phyloP scores from a whole-genome alignment of 2,329 filamentous ascomycete species.

The Conoideocrella luteorostrata region DNA sequence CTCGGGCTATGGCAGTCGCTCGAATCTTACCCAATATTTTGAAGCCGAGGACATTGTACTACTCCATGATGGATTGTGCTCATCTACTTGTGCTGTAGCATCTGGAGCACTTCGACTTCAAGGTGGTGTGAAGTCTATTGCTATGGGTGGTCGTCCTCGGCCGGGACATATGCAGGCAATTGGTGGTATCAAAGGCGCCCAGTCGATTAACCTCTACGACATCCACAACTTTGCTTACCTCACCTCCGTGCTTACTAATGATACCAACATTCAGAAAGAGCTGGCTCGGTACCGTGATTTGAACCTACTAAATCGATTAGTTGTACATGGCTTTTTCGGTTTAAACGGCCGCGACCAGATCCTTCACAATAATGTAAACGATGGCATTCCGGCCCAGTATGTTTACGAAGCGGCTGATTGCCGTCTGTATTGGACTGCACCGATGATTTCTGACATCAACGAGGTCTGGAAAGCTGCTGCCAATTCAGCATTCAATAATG shows the following conservation, averaged over 20 bases:
- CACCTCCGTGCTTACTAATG: conserved; percentile 19
- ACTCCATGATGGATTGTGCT: conserved; percentile 53
- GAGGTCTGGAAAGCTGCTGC: conserved; percentile 41
- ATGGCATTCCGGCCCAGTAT: conserved; percentile 41
- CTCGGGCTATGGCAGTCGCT: conserved; percentile 36
- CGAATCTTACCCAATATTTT: conserved; percentile 43
- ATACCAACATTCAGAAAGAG: conserved; percentile 18
- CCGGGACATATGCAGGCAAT: conserved; percentile 46
- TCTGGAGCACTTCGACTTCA: conserved; percentile 46
- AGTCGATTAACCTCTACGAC: conserved; percentile 26
- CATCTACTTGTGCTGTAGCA: conserved; percentile 52
- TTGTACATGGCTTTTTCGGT: conserved; percentile 26
- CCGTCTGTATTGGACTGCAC: conserved; percentile 44
- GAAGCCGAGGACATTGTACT: conserved; percentile 51
- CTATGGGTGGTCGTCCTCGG: conserved; percentile 43
- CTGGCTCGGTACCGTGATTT: conserved; percentile 27
- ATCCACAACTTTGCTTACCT: conserved; percentile 21
- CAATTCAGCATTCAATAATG: conserved; percentile 32
- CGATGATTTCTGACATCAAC: conserved; percentile 40
- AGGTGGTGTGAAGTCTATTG: conserved; percentile 43
- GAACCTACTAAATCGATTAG: conserved; percentile 22
- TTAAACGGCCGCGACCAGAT: conserved; percentile 36
- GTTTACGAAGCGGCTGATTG: conserved; percentile 42
- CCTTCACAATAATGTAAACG: conserved; percentile 26
- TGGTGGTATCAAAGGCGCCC: conserved; percentile 46